A percentile compares a stretch with the other conserved stretches of the same genome.
phyloP scores from a whole-genome alignment of 768 basidiomycete genomes.

The Sarcomyxa edulis region DNA sequence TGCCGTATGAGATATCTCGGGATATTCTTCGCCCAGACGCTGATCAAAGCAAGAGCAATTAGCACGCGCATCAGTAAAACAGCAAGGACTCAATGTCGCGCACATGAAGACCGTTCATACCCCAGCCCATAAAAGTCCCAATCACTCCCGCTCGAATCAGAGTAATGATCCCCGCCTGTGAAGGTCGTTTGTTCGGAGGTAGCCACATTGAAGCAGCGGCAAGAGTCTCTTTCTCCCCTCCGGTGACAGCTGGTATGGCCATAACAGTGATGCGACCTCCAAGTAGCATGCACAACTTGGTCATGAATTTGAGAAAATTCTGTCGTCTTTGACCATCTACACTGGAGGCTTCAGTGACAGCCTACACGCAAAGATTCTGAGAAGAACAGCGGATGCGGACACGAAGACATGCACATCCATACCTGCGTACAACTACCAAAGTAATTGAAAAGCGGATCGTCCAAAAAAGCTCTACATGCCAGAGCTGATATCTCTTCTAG shows the following conservation, averaged over 20 bases:
- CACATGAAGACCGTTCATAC: conserved; percentile 10
- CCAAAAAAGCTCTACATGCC: conserved; percentile 17
- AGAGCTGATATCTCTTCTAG: conserved; percentile 15
- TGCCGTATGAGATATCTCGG: conserved; percentile 10
- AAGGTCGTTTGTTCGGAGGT: conserved; percentile 19
- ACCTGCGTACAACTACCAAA: conserved; percentile 20
- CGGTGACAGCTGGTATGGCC: conserved; percentile 10
- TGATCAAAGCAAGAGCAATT: too few species aligned
- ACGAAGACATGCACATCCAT: background rate
- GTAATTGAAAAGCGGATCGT: conserved; percentile 24
- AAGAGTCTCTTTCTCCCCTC: conserved; percentile 13
- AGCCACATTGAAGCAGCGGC: conserved; percentile 20
- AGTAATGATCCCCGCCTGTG: conserved; percentile 15
- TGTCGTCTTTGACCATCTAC: conserved; percentile 11
- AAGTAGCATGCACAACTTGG: conserved; percentile 12
- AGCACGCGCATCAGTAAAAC: background rate
- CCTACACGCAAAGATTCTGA: conserved; percentile 10
- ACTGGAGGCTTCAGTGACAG: conserved; percentile 10
- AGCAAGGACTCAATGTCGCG: conserved; percentile 13
- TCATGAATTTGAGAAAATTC: conserved; percentile 14
- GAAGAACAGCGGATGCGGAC: background rate
- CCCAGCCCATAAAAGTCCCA: background rate
- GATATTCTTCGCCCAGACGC: conserved; percentile 18
- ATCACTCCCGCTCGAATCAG: conserved; percentile 14
- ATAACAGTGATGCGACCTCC: conserved; percentile 22